Evolutionary conservation across 192 early-diverging fungal species (phyloP).

Genomic region (Backusella westeae): DNA sequence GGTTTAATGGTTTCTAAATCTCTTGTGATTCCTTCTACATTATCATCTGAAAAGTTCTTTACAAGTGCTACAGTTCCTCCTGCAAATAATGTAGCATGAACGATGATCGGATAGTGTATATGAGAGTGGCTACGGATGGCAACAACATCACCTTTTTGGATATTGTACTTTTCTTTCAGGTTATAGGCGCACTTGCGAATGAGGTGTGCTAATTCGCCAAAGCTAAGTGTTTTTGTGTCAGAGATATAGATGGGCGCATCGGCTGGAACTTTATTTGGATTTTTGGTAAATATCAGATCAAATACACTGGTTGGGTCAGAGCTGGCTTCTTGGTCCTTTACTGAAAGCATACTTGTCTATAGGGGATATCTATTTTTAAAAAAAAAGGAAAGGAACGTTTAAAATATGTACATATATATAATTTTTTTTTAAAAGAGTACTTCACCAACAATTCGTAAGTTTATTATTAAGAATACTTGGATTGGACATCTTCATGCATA

Average conservation of each 20-base stretch:
- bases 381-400: neutral
- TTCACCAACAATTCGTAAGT: too few species aligned
- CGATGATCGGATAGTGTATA: neutral
- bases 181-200: neutral
- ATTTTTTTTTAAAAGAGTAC: too few species aligned
- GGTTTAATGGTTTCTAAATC: neutral
- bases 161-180: neutral
- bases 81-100: neutral
- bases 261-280: neutral
- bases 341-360: neutral
- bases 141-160: neutral
- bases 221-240: neutral
- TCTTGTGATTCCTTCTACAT: neutral
- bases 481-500: too few species aligned
- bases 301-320: neutral
- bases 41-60: neutral
- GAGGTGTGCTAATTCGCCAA: neutral
- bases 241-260: neutral
- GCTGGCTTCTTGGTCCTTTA: neutral
- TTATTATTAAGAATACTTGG: too few species aligned
- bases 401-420: too few species aligned
- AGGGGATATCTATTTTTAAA: neutral
- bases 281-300: neutral
- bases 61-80: neutral
- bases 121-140: neutral